These are phyloP conservation scores for Tulasnella sp. DNA, from an alignment of 768 basidiomycete genomes.

Conservation along the genomic window DNA sequence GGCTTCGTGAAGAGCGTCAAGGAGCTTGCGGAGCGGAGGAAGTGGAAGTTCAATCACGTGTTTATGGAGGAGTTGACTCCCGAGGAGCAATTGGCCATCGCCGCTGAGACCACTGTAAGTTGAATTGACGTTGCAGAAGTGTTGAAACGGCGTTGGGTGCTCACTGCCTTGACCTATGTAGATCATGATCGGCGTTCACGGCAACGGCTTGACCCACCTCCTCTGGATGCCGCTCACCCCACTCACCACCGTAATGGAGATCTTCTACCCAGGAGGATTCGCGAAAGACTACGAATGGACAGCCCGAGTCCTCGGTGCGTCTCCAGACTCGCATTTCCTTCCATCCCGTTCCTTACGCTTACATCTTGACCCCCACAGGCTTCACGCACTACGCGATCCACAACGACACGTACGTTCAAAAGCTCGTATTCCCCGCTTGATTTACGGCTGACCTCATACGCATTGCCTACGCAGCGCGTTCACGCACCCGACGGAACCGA, in stretches of 20 bases:
- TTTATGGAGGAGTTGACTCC: conserved; percentile 71
- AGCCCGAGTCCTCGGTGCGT: conserved; percentile 25
- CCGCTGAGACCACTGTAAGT: conserved; percentile 77
- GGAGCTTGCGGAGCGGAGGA: conserved; percentile 35
- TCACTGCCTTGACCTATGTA: conserved; percentile 23
- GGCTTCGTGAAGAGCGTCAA: not conserved
- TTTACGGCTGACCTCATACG: not conserved
- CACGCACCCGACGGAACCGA: conserved; percentile 59
- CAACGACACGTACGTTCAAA: conserved; percentile 44
- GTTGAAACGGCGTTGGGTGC: not conserved
- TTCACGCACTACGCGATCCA: conserved; percentile 70
- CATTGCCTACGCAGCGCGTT: conserved; percentile 42
- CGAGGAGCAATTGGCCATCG: conserved; percentile 66
- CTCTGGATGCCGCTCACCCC: conserved; percentile 87
- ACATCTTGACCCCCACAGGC: too few species aligned
- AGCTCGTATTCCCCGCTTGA: not conserved
- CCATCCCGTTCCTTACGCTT: too few species aligned
- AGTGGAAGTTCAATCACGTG: conserved; percentile 82
- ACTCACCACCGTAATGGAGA: conserved; percentile 81
- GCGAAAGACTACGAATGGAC: conserved; percentile 71
- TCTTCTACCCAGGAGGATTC: conserved; percentile 77
- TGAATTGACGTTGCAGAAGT: too few species aligned
- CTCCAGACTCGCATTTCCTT: too few species aligned
- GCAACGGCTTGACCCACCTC: conserved; percentile 79
- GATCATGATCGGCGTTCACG: conserved; percentile 94